Base-by-base conservation (phyloP, 2,329 filamentous ascomycete genomes). In the Raffaelea deltoideospora region DNA sequence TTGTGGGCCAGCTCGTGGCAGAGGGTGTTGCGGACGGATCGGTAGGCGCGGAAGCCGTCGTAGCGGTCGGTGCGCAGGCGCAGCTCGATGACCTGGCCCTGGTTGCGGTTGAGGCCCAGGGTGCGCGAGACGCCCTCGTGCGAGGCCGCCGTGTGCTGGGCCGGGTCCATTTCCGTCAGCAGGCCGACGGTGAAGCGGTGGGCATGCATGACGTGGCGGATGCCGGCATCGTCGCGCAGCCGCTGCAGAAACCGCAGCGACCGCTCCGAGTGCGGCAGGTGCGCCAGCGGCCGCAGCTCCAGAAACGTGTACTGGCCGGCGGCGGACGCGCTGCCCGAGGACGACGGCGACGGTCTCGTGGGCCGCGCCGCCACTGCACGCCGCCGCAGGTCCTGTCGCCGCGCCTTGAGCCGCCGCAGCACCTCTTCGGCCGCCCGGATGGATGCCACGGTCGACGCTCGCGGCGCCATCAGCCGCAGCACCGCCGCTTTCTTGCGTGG, bases 1-100 rank as follows among this genome's bases (percentile, higher is more conserved):
- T 94, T 95, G 57, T 98, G 90, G 45, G 87, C 79, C 15, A 98
- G 65, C 61, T 98, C 90, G 59, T 98, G 90, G 52, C 88, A 96
- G 11, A 98, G 64, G 32, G 90, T 96, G 47, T 82, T 83, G 35
- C 90, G 72, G 34, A 98, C 92, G 0, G 80, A 87, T 48, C 79
- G 79, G 60, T 96, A 98, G 53, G 95, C 85, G 27, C 90, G 65
- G 51, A 94, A 96, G 1, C 90, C 90, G 54, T 94, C 86, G 53
- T 90, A 85, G 3, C 82, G 83, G 58, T 98, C 90, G 1, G 90
- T 96, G n/a, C 90, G 67, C 26, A 98, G 60, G 0, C 90, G 67
- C 42, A 98, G 58, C 64, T 96, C 87, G 39, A 98, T 94, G 1
- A 85, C 83, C 55, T 94, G 80, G 41, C 90, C 90, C 3, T 66